Conservation (phyloP, 495 filamentous ascomycete species). For the Terfezia boudieri region DNA sequence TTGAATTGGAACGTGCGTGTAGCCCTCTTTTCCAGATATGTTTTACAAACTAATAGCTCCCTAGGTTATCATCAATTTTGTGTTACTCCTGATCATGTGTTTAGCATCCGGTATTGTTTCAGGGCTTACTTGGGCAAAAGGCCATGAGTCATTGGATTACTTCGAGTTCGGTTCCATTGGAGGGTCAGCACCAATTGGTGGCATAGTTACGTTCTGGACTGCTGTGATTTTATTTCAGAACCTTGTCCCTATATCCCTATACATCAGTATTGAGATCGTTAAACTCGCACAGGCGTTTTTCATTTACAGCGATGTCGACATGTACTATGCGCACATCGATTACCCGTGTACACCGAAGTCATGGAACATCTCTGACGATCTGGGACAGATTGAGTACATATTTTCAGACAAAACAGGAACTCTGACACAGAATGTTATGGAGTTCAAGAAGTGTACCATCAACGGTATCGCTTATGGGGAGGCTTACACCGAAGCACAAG, state of each 20-base stretch:
- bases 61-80: slow-evolving; percentile 63
- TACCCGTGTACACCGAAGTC: slow-evolving; percentile 92
- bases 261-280: slow-evolving; percentile 93
- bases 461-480: slow-evolving; percentile 91
- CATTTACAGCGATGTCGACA: slow-evolving; percentile 83
- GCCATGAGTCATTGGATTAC: slow-evolving; percentile 47
- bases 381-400: slow-evolving; percentile 98
- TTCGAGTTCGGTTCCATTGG: slow-evolving; percentile 83
- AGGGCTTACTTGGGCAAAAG: slow-evolving; percentile 56
- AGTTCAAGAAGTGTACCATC: slow-evolving; percentile 94
- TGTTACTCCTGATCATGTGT: slow-evolving; percentile 77
- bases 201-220: slow-evolving; percentile 91
- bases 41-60: background rate
- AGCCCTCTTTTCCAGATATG: background rate
- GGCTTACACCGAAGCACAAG: slow-evolving; percentile 89
- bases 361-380: slow-evolving; percentile 97
- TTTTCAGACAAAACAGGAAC: slow-evolving; percentile 99
- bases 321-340: slow-evolving; percentile 91
- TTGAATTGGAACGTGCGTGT: slow-evolving; percentile 74
- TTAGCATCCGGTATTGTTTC: slow-evolving; percentile 65
- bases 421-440: slow-evolving; percentile 97
- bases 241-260: slow-evolving; percentile 92
- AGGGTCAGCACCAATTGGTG: slow-evolving; percentile 50
- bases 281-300: slow-evolving; percentile 85
- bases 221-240: slow-evolving; percentile 92